Conservation (phyloP, 2,329 filamentous ascomycete species). For the Stachybotrys echinatus region DNA sequence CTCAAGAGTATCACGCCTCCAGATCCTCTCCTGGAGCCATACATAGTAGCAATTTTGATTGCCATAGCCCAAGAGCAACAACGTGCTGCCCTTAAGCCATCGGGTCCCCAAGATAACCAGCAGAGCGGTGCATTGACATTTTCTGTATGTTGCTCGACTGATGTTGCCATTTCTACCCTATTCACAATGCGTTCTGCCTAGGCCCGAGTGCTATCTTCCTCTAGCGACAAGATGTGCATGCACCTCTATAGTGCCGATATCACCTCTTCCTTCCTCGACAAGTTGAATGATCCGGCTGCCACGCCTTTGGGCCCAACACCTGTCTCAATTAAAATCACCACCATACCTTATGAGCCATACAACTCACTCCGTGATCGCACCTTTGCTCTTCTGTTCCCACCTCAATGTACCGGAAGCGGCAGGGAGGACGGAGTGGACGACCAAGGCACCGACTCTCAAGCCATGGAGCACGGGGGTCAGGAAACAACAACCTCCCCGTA, state of each 20-base stretch:
- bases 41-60: not conserved
- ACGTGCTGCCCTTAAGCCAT: not conserved
- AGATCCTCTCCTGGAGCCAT: not conserved
- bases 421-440: not conserved
- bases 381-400: not conserved
- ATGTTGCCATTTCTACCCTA: not conserved
- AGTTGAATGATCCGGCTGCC: conserved; percentile 2
- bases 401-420: not conserved
- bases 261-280: conserved; percentile 3
- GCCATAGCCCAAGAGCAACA: not conserved
- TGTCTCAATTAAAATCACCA: conserved; percentile 1
- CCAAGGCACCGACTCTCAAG: not conserved
- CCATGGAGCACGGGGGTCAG: not conserved
- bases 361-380: not conserved
- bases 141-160: not conserved
- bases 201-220: not conserved
- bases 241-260: conserved; percentile 6
- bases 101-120: not conserved
- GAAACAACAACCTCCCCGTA: too few species aligned
- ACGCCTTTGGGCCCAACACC: conserved; percentile 2
- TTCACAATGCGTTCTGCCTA: not conserved
- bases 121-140: not conserved
- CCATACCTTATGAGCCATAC: not conserved
- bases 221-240: not conserved
- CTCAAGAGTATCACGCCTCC: not conserved